Evolutionary conservation across 441 rosid species (phyloP).

Genomic region (Erodium chrysanthum): DNA sequence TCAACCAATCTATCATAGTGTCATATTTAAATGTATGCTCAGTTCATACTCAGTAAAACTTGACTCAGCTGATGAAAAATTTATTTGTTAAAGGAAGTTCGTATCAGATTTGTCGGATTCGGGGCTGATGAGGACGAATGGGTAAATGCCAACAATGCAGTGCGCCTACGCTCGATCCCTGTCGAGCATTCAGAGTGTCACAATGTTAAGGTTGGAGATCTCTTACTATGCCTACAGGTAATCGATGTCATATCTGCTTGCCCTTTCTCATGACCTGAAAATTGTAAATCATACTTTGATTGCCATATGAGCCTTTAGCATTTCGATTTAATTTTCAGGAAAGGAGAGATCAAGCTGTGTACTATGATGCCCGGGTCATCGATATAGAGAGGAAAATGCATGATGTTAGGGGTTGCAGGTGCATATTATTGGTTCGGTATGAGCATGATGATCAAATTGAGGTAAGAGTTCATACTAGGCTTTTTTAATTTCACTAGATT

Average conservation of each 20-base stretch:
- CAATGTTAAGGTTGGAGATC: slow-evolving; percentile 43
- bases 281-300: neutral
- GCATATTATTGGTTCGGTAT: slow-evolving; percentile 41
- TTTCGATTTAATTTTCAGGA: slow-evolving; percentile 28
- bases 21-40: neutral
- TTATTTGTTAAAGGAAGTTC: slow-evolving; percentile 48
- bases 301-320: neutral
- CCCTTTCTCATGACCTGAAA: neutral
- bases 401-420: slow-evolving; percentile 62
- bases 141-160: slow-evolving; percentile 39
- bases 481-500: neutral
- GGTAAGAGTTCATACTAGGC: slow-evolving; percentile 22
- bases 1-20: neutral
- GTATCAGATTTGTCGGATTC: slow-evolving; percentile 55
- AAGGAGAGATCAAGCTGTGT: slow-evolving; percentile 45
- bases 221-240: slow-evolving; percentile 57
- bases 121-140: slow-evolving; percentile 67
- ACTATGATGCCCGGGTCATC: slow-evolving; percentile 46
- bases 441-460: slow-evolving; percentile 36
- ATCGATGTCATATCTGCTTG: slow-evolving; percentile 6
- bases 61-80: slow-evolving; percentile 17
- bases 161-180: slow-evolving; percentile 53
- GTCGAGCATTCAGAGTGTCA: slow-evolving; percentile 49
- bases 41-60: slow-evolving; percentile 3
- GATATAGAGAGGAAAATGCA: slow-evolving; percentile 44